phyloP scores from a whole-genome alignment of 2,329 filamentous ascomycete genomes.

The Dactylellina sp. region DNA sequence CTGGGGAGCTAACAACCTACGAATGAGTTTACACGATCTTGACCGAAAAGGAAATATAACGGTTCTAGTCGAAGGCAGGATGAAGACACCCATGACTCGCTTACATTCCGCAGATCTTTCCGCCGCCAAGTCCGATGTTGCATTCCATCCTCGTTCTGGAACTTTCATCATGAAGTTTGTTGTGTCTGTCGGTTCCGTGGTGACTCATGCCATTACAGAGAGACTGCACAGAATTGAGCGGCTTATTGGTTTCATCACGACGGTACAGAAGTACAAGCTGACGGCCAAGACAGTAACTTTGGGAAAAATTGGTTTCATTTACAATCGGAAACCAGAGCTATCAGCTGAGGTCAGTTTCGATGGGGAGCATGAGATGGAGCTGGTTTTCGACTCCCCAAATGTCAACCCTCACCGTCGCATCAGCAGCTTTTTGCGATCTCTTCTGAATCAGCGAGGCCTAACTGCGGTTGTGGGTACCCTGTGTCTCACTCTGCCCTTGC shows the following conservation, averaged over 20 bases:
- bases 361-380: conserved; percentile 66
- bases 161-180: conserved; percentile 74
- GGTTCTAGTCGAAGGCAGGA: conserved; percentile 69
- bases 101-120: conserved; percentile 62
- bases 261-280: conserved; percentile 69
- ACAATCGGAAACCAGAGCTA: conserved; percentile 65
- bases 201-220: conserved; percentile 71
- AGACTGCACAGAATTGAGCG: conserved; percentile 76
- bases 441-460: conserved; percentile 71
- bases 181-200: conserved; percentile 70
- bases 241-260: conserved; percentile 76
- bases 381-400: conserved; percentile 69
- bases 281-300: conserved; percentile 72
- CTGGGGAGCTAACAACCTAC: conserved; percentile 73
- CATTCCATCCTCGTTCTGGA: conserved; percentile 71
- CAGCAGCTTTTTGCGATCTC: conserved; percentile 70
- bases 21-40: conserved; percentile 68
- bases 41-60: conserved; percentile 70
- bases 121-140: conserved; percentile 70
- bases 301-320: conserved; percentile 75
- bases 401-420: conserved; percentile 77
- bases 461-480: conserved; percentile 70
- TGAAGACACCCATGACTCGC: conserved; percentile 69
- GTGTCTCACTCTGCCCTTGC: conserved; percentile 73
- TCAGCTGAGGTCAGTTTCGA: conserved; percentile 56